Base-by-base conservation (phyloP, 176 grass and related monocot species). In the Musa troglodytarum region DNA sequence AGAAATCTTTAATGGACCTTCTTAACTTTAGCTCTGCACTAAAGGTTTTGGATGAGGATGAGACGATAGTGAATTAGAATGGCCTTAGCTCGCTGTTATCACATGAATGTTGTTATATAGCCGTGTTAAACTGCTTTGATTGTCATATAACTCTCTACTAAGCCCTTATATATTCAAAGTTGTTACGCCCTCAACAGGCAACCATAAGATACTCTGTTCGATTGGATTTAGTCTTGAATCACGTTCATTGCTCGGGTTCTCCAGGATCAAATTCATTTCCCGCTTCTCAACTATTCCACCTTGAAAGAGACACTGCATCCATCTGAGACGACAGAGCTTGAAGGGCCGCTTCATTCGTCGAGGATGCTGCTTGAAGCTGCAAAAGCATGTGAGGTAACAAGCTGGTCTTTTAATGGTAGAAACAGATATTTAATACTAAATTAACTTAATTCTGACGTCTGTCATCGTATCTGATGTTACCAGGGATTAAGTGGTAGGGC, bases 401-500 rank as follows among this genome's bases (percentile, higher is more conserved):
- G 21, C 10, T 16, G 29, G 10, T 51, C 17, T 9, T 51, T 52
- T 11, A 4, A 10, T 10, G 34, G 2, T 50, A 1, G 34, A 49
- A 52, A 10, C 24, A 12, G 1, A 2, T 14, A 26, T 26, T 43
- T 43, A 43, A 13, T 3, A 26, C 2, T 65, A 12, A 10, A 26
- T 12, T 65, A 2, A 10, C 10, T 65, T 43, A 43, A 15, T 26
- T 20, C 23, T 13, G 10, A 65, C 29, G 2, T 26, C 13, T 23
- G 14, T 13, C 23, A 2, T 62, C 17, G 56, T 65, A 65, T 61
- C 10, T 16, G 49, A 21, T 69, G 68, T 86, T 16, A 73, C 49
- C 86, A 98, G 90, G 95, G 90, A 64, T 71, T 94, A 50, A 99
- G 95, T 11, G 90, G 95, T 68, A 85, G 95, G 72, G 78, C 90